These are phyloP conservation scores for Cryptococcus amylolentus DNA, from an alignment of 1,284 basidiomycete species.

Conservation along the genomic window DNA sequence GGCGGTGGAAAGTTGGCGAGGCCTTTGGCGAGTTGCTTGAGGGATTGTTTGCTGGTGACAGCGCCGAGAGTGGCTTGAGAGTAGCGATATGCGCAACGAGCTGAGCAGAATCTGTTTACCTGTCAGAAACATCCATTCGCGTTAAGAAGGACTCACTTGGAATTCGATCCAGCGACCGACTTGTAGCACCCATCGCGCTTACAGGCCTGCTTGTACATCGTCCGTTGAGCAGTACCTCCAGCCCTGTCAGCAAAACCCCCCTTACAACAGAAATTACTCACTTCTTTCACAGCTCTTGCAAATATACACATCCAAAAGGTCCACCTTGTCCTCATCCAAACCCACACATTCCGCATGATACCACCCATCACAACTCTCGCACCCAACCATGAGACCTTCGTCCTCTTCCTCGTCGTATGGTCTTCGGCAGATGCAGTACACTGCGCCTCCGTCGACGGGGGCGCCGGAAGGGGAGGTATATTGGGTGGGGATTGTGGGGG, in stretches of 20 bases:
- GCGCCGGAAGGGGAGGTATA: constrained; percentile 3
- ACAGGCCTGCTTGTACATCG: constrained; percentile 36
- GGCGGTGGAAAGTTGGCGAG: constrained; percentile 34
- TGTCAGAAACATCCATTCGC: neutral
- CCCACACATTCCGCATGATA: constrained; percentile 43
- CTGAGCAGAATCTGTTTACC: constrained; percentile 37
- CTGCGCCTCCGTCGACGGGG: constrained; percentile 16
- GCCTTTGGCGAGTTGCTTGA: constrained; percentile 20
- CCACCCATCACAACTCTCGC: constrained; percentile 49
- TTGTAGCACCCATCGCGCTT: constrained; percentile 38
- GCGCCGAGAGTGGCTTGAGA: constrained; percentile 23
- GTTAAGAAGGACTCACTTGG: constrained; percentile 36
- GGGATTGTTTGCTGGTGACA: constrained; percentile 31
- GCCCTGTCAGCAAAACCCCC: neutral
- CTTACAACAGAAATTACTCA: constrained; percentile 12
- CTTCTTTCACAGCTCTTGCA: constrained; percentile 40
- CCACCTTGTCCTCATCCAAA: constrained; percentile 33
- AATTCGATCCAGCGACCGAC: constrained; percentile 21
- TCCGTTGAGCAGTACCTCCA: constrained; percentile 31
- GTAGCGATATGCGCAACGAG: constrained; percentile 34
- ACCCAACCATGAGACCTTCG: constrained; percentile 39
- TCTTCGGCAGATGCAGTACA: constrained; percentile 43
- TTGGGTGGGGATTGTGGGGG: constrained; percentile 1
- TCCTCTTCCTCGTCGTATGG: constrained; percentile 36
- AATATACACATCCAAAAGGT: constrained; percentile 41